Conservation (phyloP, 208 protist genomes). For the Wallacemonas sp. region DNA sequence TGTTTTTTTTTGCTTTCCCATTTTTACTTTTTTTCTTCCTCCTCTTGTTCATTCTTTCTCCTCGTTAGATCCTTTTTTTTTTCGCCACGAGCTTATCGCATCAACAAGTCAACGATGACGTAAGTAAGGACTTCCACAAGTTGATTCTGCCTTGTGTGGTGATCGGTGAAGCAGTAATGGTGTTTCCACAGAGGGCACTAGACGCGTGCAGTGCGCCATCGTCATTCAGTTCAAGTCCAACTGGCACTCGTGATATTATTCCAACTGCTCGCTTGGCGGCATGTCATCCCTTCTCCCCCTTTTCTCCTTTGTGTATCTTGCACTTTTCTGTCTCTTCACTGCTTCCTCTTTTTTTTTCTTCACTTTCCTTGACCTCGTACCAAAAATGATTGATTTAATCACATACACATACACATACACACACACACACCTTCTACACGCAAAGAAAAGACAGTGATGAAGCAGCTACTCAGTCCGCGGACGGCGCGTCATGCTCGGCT, state of each 20-base stretch:
- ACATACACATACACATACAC: conserved; percentile 4
- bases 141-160: too few species aligned
- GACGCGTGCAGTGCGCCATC: too few species aligned
- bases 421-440: too few species aligned
- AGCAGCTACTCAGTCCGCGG: conserved; percentile 85
- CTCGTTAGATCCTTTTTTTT: conserved; percentile 16
- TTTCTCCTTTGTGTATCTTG: not conserved
- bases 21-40: conserved; percentile 18
- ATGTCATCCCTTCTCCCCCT: not conserved
- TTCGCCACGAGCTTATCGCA: conserved; percentile 6
- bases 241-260: too few species aligned
- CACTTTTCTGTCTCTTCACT: not conserved
- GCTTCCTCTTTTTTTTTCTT: conserved; percentile 16
- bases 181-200: too few species aligned
- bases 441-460: conserved; percentile 62
- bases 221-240: too few species aligned
- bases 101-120: not conserved
- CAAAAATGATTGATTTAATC: conserved; percentile 6
- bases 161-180: too few species aligned
- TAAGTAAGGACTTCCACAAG: too few species aligned
- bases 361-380: too few species aligned
- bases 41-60: conserved; percentile 4
- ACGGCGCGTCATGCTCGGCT: conserved; percentile 90
- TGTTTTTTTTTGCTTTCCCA: not conserved
- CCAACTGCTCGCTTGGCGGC: too few species aligned